A percentile compares a stretch with the other conserved stretches of the same genome.
Evolutionary conservation across 805 yeast species (phyloP).

Genomic region (Komagataella populi): DNA sequence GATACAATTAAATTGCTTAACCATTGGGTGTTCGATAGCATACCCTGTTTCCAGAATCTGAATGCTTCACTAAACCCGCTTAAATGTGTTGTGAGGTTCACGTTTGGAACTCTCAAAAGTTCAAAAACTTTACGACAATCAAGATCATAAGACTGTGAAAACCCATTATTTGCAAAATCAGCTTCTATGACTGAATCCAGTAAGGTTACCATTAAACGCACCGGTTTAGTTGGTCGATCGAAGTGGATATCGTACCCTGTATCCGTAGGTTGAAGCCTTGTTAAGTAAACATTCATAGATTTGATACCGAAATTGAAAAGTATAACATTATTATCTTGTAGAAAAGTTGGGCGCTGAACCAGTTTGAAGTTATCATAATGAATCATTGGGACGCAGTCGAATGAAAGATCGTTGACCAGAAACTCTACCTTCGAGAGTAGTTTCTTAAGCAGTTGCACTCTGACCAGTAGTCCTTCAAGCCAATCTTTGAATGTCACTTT

Average conservation of each 20-base stretch:
- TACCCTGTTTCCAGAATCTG: constrained; percentile 4
- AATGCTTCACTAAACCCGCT: constrained; percentile 22
- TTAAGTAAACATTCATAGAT: constrained; percentile 7
- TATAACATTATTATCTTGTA: constrained; percentile 1
- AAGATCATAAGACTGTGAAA: not conserved
- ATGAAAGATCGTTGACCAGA: not conserved
- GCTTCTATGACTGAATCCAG: not conserved
- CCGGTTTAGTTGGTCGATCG: constrained; percentile 26
- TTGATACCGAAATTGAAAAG: constrained; percentile 8
- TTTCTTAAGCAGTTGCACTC: too few relatives aligned
- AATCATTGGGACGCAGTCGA: not conserved
- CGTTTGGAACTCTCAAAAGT: constrained; percentile 18
- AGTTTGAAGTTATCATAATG: not conserved
- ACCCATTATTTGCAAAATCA: not conserved
- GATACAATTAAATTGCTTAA: constrained; percentile 2
- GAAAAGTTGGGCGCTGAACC: not conserved
- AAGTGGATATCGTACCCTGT: constrained; percentile 34
- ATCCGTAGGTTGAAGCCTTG: constrained; percentile 9
- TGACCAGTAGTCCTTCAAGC: not conserved
- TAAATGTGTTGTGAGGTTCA: constrained; percentile 23
- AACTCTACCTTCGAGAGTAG: not conserved
- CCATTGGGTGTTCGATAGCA: not conserved
- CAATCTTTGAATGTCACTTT: not conserved
- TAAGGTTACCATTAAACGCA: constrained; percentile 11
- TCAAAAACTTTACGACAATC: constrained; percentile 11